Evolutionary conservation across 225 moss, liverwort and hornwort genomes (phyloP).

Genomic region (Anthoceros angustus): DNA sequence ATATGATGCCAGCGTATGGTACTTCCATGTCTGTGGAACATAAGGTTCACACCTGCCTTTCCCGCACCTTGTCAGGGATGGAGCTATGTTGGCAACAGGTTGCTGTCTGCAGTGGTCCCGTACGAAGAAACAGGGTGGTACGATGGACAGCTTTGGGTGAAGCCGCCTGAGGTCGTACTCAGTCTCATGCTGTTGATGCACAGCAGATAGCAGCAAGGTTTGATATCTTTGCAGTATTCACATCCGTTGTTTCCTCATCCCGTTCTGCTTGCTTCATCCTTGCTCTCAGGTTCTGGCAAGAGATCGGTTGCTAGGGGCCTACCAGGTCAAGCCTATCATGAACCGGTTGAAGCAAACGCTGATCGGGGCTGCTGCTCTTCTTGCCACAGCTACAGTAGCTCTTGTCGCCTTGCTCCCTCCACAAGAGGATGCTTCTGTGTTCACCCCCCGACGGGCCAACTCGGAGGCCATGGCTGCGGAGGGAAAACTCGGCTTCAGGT

Average conservation of each 20-base stretch:
- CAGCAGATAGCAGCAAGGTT: not conserved
- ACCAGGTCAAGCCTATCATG: constrained; percentile 58
- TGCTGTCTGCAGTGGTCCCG: constrained; percentile 48
- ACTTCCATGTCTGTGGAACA: not conserved
- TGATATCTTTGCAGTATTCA: not conserved
- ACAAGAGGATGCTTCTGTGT: constrained; percentile 17
- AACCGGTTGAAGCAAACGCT: constrained; percentile 47
- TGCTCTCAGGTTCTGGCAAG: constrained; percentile 38
- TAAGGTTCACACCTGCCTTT: not conserved
- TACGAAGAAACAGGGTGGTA: constrained; percentile 64
- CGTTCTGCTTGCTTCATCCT: not conserved
- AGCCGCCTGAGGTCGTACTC: constrained; percentile 40
- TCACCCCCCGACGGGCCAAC: constrained; percentile 25
- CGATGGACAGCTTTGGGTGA: constrained; percentile 54
- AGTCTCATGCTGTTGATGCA: not conserved
- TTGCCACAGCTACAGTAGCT: constrained; percentile 32
- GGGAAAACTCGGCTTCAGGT: constrained; percentile 19
- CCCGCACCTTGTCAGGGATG: constrained; percentile 20
- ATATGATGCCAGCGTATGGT: no score
- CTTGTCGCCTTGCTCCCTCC: constrained; percentile 32
- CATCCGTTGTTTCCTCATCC: not conserved
- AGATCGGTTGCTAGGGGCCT: constrained; percentile 49
- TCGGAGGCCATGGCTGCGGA: constrained; percentile 22
- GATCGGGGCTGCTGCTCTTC: constrained; percentile 37
- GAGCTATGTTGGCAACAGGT: constrained; percentile 53